Evolutionary conservation across 2,329 filamentous ascomycete species (phyloP).

Genomic region (Tolypocladium paradoxum): DNA sequence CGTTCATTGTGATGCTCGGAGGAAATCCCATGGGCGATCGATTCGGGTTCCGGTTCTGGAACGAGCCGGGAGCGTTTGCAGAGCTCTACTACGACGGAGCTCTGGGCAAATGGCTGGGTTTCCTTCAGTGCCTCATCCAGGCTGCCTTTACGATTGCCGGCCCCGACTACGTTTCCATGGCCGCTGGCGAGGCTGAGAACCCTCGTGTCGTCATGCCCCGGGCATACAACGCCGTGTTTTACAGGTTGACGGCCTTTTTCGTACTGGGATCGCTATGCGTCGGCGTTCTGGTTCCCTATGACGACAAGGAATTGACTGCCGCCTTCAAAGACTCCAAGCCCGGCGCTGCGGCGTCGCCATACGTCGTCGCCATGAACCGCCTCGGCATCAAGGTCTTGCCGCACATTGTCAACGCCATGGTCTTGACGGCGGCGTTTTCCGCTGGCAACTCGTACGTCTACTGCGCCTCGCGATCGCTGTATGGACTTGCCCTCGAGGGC

Average conservation of each 20-base stretch:
- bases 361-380: conserved; percentile 58
- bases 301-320: conserved; percentile 49
- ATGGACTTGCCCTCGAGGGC: conserved; percentile 56
- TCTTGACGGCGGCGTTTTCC: conserved; percentile 55
- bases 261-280: conserved; percentile 62
- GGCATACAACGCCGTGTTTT: conserved; percentile 71
- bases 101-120: conserved; percentile 65
- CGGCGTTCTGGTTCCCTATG: conserved; percentile 60
- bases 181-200: conserved; percentile 62
- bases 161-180: conserved; percentile 57
- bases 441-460: conserved; percentile 57
- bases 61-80: conserved; percentile 58
- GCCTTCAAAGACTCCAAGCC: conserved; percentile 49
- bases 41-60: conserved; percentile 62
- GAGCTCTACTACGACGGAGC: conserved; percentile 52
- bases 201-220: conserved; percentile 59
- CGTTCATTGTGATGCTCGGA: conserved; percentile 73
- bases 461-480: conserved; percentile 57
- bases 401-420: conserved; percentile 62
- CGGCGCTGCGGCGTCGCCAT: conserved; percentile 59
- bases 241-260: conserved; percentile 66
- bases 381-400: conserved; percentile 53
- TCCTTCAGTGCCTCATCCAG: conserved; percentile 63
- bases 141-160: conserved; percentile 59
- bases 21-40: conserved; percentile 64